Conservation (phyloP, 2,329 filamentous ascomycete species). For the Alternaria arborescens region DNA sequence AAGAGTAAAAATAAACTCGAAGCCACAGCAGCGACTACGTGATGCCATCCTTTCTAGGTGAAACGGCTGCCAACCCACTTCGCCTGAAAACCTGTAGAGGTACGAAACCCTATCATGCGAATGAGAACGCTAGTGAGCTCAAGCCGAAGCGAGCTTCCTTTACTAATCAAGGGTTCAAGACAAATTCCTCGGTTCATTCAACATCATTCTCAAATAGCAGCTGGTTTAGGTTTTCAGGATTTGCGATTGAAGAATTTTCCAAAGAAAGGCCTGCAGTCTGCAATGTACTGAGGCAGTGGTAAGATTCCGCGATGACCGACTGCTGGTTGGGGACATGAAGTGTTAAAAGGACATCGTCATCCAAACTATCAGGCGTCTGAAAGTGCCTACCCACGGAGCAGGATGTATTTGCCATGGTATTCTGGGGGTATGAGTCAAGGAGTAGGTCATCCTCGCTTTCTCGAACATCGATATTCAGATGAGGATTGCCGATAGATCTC, state of each 20-base stretch:
- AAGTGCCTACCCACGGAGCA: neutral
- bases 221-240: neutral
- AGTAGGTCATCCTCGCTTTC: constrained; percentile 10
- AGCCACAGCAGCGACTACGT: neutral
- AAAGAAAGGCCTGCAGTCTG: neutral
- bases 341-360: neutral
- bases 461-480: neutral
- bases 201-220: neutral
- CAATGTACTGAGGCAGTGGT: neutral
- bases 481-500: neutral
- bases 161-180: neutral
- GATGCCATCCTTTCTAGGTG: neutral
- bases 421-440: neutral
- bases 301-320: neutral
- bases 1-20: neutral
- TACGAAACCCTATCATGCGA: neutral
- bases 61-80: constrained; percentile 3
- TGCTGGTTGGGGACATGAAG: neutral
- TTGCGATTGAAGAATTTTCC: neutral
- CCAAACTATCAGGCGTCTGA: neutral
- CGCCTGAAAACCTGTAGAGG: neutral
- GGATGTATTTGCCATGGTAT: neutral
- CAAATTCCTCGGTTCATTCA: neutral
- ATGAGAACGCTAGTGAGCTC: neutral
- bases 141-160: neutral